Conservation (phyloP, 768 basidiomycete species). For the Xanthoconium purpureum region DNA sequence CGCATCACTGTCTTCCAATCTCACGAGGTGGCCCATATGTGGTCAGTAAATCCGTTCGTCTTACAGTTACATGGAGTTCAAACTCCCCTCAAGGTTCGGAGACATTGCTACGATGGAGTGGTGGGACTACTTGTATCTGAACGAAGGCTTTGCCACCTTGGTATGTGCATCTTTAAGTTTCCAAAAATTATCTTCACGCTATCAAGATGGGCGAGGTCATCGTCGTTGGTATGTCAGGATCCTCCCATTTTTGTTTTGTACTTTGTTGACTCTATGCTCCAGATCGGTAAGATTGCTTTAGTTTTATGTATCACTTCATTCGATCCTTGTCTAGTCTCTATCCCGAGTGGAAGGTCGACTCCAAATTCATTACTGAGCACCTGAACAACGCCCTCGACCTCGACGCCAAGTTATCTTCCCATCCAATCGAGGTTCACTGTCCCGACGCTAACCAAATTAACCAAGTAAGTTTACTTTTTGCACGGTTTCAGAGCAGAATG, state of each 20-base stretch:
- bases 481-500: neutral
- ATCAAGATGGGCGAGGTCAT: conserved; percentile 84
- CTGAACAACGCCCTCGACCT: conserved; percentile 74
- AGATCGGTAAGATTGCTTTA: conserved; percentile 49
- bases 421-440: conserved; percentile 90
- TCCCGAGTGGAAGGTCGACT: conserved; percentile 85
- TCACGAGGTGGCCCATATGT: conserved; percentile 88
- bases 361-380: conserved; percentile 76
- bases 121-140: conserved; percentile 85
- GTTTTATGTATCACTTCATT: neutral
- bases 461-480: conserved; percentile 41
- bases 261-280: conserved; percentile 12
- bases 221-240: conserved; percentile 54
- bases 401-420: conserved; percentile 84
- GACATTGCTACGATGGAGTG: conserved; percentile 93
- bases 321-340: conserved; percentile 47
- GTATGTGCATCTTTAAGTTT: conserved; percentile 38
- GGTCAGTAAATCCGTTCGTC: conserved; percentile 38
- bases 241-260: neutral
- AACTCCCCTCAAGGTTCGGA: conserved; percentile 60
- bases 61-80: neutral
- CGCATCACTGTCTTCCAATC: conserved; percentile 72
- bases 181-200: conserved; percentile 1
- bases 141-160: conserved; percentile 88
- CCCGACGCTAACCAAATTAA: conserved; percentile 84